These are phyloP conservation scores for Erodium maritimum DNA, from an alignment of 345 rosid species.

Conservation along the genomic window DNA sequence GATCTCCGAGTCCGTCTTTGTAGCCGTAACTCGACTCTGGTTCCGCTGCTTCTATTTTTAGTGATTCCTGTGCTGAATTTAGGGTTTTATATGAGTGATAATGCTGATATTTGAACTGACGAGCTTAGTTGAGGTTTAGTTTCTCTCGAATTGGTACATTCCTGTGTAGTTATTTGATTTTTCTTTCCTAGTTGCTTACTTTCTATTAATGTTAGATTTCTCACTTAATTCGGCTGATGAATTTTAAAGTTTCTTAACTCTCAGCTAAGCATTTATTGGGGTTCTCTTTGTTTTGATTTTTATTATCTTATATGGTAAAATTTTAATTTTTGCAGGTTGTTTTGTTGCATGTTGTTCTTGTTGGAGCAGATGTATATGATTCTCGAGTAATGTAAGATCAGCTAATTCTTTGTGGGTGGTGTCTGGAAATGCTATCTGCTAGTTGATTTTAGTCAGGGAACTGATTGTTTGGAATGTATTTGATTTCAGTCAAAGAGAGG, in stretches of 20 bases:
- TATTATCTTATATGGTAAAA: neutral
- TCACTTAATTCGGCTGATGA: neutral
- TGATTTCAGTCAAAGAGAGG: slow-evolving; percentile 32
- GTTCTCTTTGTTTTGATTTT: neutral
- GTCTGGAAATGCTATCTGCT: neutral
- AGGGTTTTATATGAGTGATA: neutral
- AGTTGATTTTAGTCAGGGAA: neutral
- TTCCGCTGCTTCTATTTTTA: neutral
- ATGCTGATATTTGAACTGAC: neutral
- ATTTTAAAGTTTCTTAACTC: neutral
- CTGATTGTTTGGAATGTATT: slow-evolving; percentile 4
- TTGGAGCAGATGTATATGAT: slow-evolving; percentile 26
- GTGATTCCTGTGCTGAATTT: neutral
- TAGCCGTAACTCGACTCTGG: neutral
- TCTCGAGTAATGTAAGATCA: slow-evolving; percentile 30
- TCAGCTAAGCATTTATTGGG: neutral
- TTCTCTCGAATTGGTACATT: neutral
- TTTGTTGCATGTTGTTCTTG: slow-evolving; percentile 18
- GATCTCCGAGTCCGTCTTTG: neutral
- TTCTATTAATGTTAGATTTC: neutral
- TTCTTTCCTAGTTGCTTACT: neutral
- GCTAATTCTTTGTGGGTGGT: neutral
- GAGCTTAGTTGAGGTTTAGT: neutral
- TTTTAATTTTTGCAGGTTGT: slow-evolving; percentile 26
- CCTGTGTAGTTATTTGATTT: neutral